Base-by-base conservation (phyloP, 495 filamentous ascomycete species). In the Lasiosphaeria ovina region DNA sequence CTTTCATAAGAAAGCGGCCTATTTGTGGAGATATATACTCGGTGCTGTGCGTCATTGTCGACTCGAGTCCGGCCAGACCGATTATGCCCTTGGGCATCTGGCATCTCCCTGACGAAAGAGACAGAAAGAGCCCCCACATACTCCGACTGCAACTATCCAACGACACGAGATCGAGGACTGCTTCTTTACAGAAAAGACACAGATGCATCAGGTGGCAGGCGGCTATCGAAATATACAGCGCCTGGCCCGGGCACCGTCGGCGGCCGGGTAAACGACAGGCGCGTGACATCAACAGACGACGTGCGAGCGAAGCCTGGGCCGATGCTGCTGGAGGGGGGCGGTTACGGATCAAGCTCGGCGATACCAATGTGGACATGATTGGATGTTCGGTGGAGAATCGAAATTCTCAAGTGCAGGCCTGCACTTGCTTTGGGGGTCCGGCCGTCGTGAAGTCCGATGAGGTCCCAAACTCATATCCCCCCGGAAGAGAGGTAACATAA, bases 401-500 rank as follows among this genome's bases (percentile, higher is more conserved):
- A 9, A 11, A 47, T 47, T 47, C 8, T 1, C 24, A 24, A 24
- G 24, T 24, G 24, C 24, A 47, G 35, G 49, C 36, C 48, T 51
- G 60, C 60, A 66, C 60, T 40, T 24, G 16, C 14, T 34, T 62
- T 66, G 64, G 64, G 64, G 64, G 64, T 66, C 64, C 64, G 64
- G 49, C 38, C 35, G 32, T 51, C 44, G 35, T 48, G 50, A 59
- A 58, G 64, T 66, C 64, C 64, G 64, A 35, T 34, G 40, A 60
- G 35, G 52, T 62, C 64, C n/a, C 49, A 32, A 32, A 51, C n/a
- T 8, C 49, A 51, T 51, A 2, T 0, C 49, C 44, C 44, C 12
- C 11, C 24, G 24, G 24, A 24, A 47, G 16, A 11, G 16, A 47
- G 44, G 44, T 4, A 14, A 47, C 44, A 47, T 47, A n/a, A 8